These are phyloP conservation scores for Chalciporus piperatoides DNA, from an alignment of 1,284 basidiomycete genomes.

Conservation along the genomic window DNA sequence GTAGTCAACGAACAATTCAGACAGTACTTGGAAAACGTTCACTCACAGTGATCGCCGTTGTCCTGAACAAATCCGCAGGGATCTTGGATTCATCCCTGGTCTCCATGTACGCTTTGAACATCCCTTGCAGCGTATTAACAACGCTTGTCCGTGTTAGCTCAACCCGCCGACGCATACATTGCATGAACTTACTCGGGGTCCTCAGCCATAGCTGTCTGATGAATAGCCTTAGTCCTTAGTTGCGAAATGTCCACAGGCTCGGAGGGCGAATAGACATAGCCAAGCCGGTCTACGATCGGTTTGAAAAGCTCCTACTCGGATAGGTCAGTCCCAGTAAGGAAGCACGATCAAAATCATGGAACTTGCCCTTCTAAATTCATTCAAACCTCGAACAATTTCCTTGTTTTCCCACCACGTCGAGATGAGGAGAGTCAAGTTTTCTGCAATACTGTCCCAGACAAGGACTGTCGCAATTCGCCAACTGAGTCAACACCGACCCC, in stretches of 20 bases:
- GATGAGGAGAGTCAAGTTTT: constrained; percentile 54
- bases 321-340: constrained; percentile 3
- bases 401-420: constrained; percentile 86
- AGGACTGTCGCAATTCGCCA: constrained; percentile 44
- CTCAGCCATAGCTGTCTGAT: constrained; percentile 58
- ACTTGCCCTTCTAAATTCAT: constrained; percentile 62
- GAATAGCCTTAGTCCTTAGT: constrained; percentile 76
- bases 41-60: constrained; percentile 50
- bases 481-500: constrained; percentile 7
- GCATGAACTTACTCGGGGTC: constrained; percentile 49
- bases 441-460: constrained; percentile 68
- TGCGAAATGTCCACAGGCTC: constrained; percentile 76
- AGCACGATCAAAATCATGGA: not conserved
- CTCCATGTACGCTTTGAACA: constrained; percentile 72
- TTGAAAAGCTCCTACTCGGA: constrained; percentile 60
- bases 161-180: not conserved
- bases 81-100: constrained; percentile 79
- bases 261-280: constrained; percentile 68
- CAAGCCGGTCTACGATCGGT: constrained; percentile 77
- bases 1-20: constrained; percentile 10
- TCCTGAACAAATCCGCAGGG: constrained; percentile 68
- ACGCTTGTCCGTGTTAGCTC: constrained; percentile 45
- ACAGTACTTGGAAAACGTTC: not conserved
- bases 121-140: constrained; percentile 66
- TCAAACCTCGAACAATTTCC: constrained; percentile 55